Conservation (phyloP, 1,284 basidiomycete genomes). For the Pisolithus thermaeus region DNA sequence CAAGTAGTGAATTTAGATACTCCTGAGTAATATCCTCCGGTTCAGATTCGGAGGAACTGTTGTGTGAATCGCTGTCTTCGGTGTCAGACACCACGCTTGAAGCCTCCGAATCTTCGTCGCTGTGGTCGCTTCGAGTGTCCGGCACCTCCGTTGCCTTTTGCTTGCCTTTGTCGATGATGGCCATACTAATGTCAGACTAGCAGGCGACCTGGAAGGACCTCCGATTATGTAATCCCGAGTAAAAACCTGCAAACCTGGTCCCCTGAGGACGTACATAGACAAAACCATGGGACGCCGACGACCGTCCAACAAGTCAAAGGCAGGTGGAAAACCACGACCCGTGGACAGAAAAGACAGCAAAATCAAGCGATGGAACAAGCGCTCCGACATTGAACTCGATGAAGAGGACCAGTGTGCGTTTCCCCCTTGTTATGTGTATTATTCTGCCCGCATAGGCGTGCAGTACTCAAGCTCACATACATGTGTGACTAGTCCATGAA, state of each 20-base stretch:
- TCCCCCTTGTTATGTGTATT: background rate
- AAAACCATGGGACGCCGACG: conserved; percentile 24
- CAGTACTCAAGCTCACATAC: background rate
- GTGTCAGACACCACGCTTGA: conserved; percentile 12
- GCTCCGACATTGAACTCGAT: conserved; percentile 64
- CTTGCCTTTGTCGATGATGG: conserved; percentile 39
- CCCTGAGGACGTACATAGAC: background rate
- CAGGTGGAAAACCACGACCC: conserved; percentile 33
- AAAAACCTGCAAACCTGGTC: background rate
- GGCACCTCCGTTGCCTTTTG: conserved; percentile 29
- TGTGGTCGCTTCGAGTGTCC: conserved; percentile 10
- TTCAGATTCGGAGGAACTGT: conserved; percentile 31
- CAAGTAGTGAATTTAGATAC: conserved; percentile 59
- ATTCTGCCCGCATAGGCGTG: background rate
- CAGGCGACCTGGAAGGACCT: too few relatives aligned
- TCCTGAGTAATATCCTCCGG: conserved; percentile 47
- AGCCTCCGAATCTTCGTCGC: conserved; percentile 12
- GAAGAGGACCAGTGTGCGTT: conserved; percentile 70
- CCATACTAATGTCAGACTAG: conserved; percentile 10
- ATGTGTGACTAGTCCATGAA: conserved; percentile 49
- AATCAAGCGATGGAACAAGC: conserved; percentile 59
- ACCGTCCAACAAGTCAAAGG: conserved; percentile 14
- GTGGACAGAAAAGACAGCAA: conserved; percentile 45
- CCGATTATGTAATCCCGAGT: too few relatives aligned
- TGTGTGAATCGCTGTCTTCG: conserved; percentile 23